phyloP scores from a whole-genome alignment of 768 basidiomycete species.

The Boletus rubescentipes region DNA sequence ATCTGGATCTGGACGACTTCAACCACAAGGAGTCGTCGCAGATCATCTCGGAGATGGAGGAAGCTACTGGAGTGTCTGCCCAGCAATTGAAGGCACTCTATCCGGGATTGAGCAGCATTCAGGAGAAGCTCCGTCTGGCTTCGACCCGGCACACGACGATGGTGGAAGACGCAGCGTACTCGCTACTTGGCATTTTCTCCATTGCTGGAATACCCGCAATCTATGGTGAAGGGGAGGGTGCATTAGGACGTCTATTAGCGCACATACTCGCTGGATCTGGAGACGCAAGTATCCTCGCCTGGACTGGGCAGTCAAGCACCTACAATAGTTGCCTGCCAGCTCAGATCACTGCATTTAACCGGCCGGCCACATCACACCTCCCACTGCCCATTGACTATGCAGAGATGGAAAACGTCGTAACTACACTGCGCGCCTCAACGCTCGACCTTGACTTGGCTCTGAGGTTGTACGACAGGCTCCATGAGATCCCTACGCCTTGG shows the following conservation, averaged over 20 bases:
- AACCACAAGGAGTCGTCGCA: neutral
- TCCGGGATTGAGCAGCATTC: neutral
- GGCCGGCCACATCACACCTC: too few relatives aligned
- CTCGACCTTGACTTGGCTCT: too few relatives aligned
- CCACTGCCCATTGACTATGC: too few relatives aligned
- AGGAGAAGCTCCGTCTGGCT: neutral
- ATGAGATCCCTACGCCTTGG: too few relatives aligned
- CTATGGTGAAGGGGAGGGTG: neutral
- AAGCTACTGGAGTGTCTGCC: neutral
- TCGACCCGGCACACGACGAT: neutral
- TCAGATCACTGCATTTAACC: too few relatives aligned
- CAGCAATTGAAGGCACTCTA: neutral
- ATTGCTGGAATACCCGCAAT: neutral
- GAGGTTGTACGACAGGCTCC: too few relatives aligned
- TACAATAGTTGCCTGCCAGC: neutral
- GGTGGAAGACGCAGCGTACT: neutral
- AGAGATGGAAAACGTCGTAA: too few relatives aligned
- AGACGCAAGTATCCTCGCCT: neutral
- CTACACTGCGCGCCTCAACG: too few relatives aligned
- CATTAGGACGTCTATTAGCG: neutral
- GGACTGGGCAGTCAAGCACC: neutral
- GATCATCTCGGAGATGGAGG: neutral
- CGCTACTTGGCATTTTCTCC: neutral
- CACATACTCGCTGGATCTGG: neutral
- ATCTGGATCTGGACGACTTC: neutral